A percentile compares a stretch with the other conserved stretches of the same genome.
Conservation (phyloP, 192 early-diverging fungal genomes). For the Coemansia sp. region DNA sequence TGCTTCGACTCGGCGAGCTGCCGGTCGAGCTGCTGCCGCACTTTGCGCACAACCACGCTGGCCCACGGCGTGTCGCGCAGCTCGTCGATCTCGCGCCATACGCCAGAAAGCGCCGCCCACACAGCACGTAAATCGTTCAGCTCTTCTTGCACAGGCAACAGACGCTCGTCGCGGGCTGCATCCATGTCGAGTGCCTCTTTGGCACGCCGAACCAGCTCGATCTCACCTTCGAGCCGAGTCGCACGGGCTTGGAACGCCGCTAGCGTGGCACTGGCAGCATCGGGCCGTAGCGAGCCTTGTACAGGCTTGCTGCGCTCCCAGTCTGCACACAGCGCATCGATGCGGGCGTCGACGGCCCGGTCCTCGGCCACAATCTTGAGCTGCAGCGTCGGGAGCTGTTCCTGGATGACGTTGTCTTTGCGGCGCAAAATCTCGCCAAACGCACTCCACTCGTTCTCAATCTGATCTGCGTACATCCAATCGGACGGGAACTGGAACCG, state of each 20-base stretch:
- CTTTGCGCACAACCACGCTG: constrained; percentile 83
- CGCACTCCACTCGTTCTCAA: constrained; percentile 97
- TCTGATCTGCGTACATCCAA: constrained; percentile 93
- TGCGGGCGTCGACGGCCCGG: constrained; percentile 80
- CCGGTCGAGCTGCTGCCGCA: constrained; percentile 82
- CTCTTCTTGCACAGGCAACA: constrained; percentile 89
- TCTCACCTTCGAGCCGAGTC: constrained; percentile 78
- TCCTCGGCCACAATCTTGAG: constrained; percentile 95
- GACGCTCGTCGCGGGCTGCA: constrained; percentile 61
- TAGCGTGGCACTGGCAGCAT: constrained; percentile 78
- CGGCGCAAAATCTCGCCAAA: constrained; percentile 91
- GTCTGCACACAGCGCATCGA: constrained; percentile 76
- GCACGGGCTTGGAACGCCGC: constrained; percentile 83
- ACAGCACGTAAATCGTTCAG: constrained; percentile 88
- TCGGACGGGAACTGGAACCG: constrained; percentile 92
- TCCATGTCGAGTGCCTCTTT: constrained; percentile 95
- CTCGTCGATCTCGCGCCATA: constrained; percentile 84
- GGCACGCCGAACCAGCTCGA: constrained; percentile 82
- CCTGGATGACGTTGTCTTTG: constrained; percentile 90
- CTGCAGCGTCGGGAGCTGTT: constrained; percentile 92
- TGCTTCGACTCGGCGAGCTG: constrained; percentile 82
- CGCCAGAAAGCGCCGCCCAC: constrained; percentile 77
- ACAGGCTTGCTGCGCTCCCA: constrained; percentile 97
- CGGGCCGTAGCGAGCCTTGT: constrained; percentile 87
- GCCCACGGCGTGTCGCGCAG: constrained; percentile 88